Evolutionary conservation across 2,329 filamentous ascomycete genomes (phyloP).

Genomic region (Xylariaceae sp.): DNA sequence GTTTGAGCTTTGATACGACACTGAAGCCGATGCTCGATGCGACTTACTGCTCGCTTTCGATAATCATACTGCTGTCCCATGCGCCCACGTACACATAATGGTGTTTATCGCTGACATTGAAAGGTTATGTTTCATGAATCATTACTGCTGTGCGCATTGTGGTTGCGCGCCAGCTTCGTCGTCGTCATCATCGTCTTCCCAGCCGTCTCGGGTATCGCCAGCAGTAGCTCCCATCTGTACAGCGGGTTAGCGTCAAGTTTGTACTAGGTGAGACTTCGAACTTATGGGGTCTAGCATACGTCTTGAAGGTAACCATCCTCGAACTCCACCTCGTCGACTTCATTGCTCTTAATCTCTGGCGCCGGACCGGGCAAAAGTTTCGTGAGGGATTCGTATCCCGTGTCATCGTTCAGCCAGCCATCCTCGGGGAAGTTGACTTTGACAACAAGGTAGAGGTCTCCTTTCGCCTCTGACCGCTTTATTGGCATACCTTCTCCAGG

Average conservation of each 20-base stretch:
- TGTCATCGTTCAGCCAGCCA: slow-evolving; percentile 72
- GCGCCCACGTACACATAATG: slow-evolving; percentile 12
- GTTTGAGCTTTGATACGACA: background rate
- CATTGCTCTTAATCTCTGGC: slow-evolving; percentile 60
- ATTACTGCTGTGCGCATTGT: slow-evolving; percentile 70
- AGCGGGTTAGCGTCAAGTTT: background rate
- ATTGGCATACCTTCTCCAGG: slow-evolving; percentile 89
- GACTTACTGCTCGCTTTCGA: slow-evolving; percentile 3
- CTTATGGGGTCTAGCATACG: slow-evolving; percentile 39
- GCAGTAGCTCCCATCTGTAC: slow-evolving; percentile 64
- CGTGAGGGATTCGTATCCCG: slow-evolving; percentile 62
- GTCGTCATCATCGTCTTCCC: slow-evolving; percentile 69
- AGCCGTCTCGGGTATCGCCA: slow-evolving; percentile 61
- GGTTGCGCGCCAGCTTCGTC: slow-evolving; percentile 60
- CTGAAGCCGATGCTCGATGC: background rate
- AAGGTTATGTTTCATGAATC: slow-evolving; percentile 30
- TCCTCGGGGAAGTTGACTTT: slow-evolving; percentile 85
- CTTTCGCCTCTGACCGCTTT: slow-evolving; percentile 77
- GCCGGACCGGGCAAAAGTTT: slow-evolving; percentile 67
- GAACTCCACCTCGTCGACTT: slow-evolving; percentile 82
- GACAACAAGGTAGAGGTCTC: slow-evolving; percentile 82
- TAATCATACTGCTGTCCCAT: slow-evolving; percentile 2
- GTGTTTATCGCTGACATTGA: slow-evolving; percentile 17
- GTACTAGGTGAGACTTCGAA: background rate
- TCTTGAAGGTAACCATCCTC: slow-evolving; percentile 80